phyloP scores from a whole-genome alignment of 2,329 filamentous ascomycete species.

The Conoideocrella luteorostrata region DNA sequence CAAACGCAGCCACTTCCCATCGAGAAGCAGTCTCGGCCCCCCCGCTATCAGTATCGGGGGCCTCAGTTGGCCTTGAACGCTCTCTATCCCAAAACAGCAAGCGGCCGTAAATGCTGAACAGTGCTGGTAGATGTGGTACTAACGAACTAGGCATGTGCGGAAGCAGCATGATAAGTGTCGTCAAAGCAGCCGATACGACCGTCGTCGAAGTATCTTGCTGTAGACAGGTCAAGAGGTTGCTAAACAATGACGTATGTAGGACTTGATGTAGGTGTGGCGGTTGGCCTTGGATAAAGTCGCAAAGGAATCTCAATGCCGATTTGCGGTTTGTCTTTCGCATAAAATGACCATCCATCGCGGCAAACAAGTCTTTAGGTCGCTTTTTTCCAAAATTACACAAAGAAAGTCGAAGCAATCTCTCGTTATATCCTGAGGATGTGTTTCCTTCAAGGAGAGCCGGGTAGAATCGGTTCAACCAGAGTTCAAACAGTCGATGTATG shows the following conservation, averaged over 20 bases:
- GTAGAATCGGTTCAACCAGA: constrained; percentile 49
- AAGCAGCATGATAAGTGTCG: constrained; percentile 72
- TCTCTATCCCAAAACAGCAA: constrained; percentile 71
- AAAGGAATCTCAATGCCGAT: constrained; percentile 59
- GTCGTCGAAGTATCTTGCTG: constrained; percentile 73
- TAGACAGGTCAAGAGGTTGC: constrained; percentile 64
- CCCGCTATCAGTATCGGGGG: constrained; percentile 21
- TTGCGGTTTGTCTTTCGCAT: constrained; percentile 58
- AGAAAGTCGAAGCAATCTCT: constrained; percentile 44
- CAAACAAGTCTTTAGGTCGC: constrained; percentile 64
- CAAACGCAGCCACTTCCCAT: constrained; percentile 61
- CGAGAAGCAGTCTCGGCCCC: constrained; percentile 25
- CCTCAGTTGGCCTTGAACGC: constrained; percentile 32
- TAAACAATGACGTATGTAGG: constrained; percentile 64
- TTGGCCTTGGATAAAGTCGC: constrained; percentile 66
- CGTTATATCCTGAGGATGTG: constrained; percentile 35
- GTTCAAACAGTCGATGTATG: constrained; percentile 47
- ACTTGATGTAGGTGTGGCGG: constrained; percentile 75
- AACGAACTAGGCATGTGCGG: constrained; percentile 73
- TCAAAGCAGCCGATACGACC: constrained; percentile 68
- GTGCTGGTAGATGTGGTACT: constrained; percentile 59
- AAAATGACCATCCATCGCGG: constrained; percentile 58
- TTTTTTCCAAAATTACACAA: constrained; percentile 59
- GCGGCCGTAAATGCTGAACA: constrained; percentile 78
- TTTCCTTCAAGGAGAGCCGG: constrained; percentile 30